Conservation (phyloP, 2,329 filamentous ascomycete genomes). For the Diaporthe nobilis region DNA sequence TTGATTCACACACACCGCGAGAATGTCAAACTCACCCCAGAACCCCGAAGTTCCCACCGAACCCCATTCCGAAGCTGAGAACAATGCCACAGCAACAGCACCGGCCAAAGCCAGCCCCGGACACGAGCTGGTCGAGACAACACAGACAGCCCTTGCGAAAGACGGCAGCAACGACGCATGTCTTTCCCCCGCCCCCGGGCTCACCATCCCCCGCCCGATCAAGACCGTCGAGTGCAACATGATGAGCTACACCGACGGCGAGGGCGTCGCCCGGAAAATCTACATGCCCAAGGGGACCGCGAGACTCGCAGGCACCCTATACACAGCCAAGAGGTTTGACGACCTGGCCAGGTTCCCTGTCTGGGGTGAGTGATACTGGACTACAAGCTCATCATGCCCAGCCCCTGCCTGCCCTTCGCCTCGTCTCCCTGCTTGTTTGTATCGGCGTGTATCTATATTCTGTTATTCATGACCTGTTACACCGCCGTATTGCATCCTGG, state of each 20-base stretch:
- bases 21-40: neutral
- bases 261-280: neutral
- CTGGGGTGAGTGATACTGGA: neutral
- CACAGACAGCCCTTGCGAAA: neutral
- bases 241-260: neutral
- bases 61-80: neutral
- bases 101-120: neutral
- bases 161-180: neutral
- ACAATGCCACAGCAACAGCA: neutral
- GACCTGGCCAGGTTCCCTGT: slow-evolving; percentile 15
- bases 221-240: slow-evolving; percentile 20
- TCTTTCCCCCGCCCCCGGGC: too few relatives aligned
- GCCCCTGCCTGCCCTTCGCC: neutral
- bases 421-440: neutral
- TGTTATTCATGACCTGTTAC: neutral
- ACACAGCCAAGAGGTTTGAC: neutral
- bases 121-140: neutral
- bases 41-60: neutral
- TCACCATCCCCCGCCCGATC: neutral
- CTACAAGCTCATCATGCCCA: neutral
- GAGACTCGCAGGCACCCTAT: neutral
- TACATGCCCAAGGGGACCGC: slow-evolving; percentile 20
- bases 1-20: neutral
- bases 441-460: too few relatives aligned
- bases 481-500: neutral